Evolutionary conservation across 441 rosid genomes (phyloP).

Genomic region (Euphorbia corollata): DNA sequence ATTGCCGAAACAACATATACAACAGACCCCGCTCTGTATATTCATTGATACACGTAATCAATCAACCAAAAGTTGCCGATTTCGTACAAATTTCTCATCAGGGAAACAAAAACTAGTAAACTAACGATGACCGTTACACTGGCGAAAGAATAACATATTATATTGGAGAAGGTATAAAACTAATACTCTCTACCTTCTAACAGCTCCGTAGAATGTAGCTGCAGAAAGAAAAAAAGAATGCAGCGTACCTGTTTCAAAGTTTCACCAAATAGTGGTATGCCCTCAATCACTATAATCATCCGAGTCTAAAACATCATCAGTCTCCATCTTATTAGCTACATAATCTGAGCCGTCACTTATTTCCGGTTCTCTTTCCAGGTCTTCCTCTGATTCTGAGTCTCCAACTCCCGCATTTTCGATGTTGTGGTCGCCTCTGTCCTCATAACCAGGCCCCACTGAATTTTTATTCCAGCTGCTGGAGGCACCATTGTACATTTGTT

Average conservation of each 20-base stretch:
- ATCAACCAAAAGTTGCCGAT: background rate
- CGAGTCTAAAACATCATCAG: constrained; percentile 43
- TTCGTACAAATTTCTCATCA: background rate
- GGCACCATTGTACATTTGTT: constrained; percentile 26
- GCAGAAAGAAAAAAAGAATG: constrained; percentile 24
- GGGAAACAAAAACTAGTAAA: background rate
- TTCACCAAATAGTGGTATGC: background rate
- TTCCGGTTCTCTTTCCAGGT: constrained; percentile 28
- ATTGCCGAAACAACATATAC: background rate
- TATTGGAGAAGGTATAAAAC: background rate
- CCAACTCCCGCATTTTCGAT: constrained; percentile 29
- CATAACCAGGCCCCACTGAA: constrained; percentile 45
- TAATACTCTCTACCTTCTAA: constrained; percentile 7
- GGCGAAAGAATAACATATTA: background rate
- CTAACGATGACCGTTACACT: background rate
- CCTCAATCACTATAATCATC: constrained; percentile 55
- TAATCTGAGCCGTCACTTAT: constrained; percentile 53
- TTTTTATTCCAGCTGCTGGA: constrained; percentile 42
- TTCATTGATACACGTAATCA: background rate
- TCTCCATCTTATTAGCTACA: constrained; percentile 25
- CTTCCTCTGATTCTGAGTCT: constrained; percentile 43
- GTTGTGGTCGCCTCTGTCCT: constrained; percentile 41
- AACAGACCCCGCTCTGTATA: background rate
- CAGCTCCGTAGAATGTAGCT: background rate
- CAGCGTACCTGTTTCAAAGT: constrained; percentile 12